Conservation (phyloP, 768 basidiomycete species). For the Clathrus columnatus region DNA sequence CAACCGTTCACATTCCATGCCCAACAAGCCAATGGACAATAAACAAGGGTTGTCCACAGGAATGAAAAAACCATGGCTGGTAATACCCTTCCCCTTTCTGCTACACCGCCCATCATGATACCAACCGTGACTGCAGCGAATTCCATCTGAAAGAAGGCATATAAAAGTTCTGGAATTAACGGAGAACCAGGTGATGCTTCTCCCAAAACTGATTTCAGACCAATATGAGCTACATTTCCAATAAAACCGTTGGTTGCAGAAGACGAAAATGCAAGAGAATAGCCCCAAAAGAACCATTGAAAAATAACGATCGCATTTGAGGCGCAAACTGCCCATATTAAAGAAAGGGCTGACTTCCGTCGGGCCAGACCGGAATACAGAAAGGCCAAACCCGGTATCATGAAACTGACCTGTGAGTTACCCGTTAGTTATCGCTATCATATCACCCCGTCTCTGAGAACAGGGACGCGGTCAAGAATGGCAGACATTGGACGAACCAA, state of each 20-base stretch:
- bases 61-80: slow-evolving; percentile 78
- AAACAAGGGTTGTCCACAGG: slow-evolving; percentile 79
- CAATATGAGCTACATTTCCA: slow-evolving; percentile 74
- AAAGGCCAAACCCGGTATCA: slow-evolving; percentile 39
- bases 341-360: slow-evolving; percentile 58
- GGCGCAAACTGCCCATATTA: slow-evolving; percentile 70
- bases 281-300: slow-evolving; percentile 80
- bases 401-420: slow-evolving; percentile 1
- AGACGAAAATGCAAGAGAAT: slow-evolving; percentile 76
- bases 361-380: slow-evolving; percentile 66
- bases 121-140: slow-evolving; percentile 76
- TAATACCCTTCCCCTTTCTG: slow-evolving; percentile 78
- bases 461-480: slow-evolving; percentile 44
- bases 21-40: slow-evolving; percentile 84
- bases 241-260: slow-evolving; percentile 69
- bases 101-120: slow-evolving; percentile 59
- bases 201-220: slow-evolving; percentile 60
- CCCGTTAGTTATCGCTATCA: neutral
- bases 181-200: slow-evolving; percentile 72
- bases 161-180: slow-evolving; percentile 73
- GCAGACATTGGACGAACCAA: slow-evolving; percentile 66
- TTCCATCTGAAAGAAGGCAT: slow-evolving; percentile 83
- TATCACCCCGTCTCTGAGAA: slow-evolving; percentile 4
- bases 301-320: slow-evolving; percentile 70
- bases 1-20: slow-evolving; percentile 76